Evolutionary conservation across 306 rosid species (phyloP), one percentile per base, ranked within the genome.

Genomic region (Dryas drummondii): DNA sequence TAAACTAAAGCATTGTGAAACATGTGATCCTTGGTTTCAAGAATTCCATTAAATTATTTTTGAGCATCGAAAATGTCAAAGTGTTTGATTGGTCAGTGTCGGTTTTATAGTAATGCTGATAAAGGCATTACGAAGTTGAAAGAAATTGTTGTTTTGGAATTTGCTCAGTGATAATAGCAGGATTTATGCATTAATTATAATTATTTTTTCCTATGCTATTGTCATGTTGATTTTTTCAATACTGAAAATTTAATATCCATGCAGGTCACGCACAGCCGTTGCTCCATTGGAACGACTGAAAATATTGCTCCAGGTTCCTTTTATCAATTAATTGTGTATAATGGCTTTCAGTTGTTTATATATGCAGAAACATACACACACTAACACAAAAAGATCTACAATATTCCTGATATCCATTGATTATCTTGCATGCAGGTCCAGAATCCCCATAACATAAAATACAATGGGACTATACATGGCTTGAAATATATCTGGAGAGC

Each of bases 231-330:
- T 45, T 0, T 17, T 40, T 70, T 6, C 8, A 70, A 42, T 2
- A 13, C 54, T 59, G 58, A 73, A 73, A 9, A 40, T 59, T 55
- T 66, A 19, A 67, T 80, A 37, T 64, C 45, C 10, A 26, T 81
- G 81, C 92, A 96, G 99, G 82, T 96, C 99, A 68, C 96, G 99
- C 51, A 96, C 99, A 1, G 99, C 98, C 22, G 99, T 96, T 82
- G 99, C 99, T 76, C 99, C 99, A 11, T 82, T 96, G 77, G 99
- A 96, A 78, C 89, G 99, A 55, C 70, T 96, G 90, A 96, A 96
- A 84, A 96, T 96, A 79, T 89, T 96, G 85, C 87, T 96, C 16
- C 99, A 96, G 99, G 99, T 96, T 80, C 22, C 73, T 83, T 78
- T 65, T 50, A 71, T 53, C 47, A 44, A 61, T 66, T 69, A 59